Evolutionary conservation across 352 stramenopile genomes (phyloP).

Genomic region (Phytophthora idaei): DNA sequence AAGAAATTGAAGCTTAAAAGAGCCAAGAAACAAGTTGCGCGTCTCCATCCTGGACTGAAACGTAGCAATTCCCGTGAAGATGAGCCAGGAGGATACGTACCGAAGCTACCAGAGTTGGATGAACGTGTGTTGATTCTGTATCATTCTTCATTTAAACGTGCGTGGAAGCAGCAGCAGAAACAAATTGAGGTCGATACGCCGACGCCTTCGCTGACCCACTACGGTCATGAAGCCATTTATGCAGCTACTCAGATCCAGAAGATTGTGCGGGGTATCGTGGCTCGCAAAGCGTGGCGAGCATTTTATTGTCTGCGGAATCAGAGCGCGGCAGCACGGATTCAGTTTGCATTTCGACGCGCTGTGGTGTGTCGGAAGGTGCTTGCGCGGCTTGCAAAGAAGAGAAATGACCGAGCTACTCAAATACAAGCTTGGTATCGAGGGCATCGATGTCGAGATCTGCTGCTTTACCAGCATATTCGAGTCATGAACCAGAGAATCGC

Average conservation of each 20-base stretch:
- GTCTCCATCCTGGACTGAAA: neutral
- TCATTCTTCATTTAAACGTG: conserved; percentile 56
- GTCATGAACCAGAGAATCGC: conserved; percentile 41
- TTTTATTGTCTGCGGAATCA: conserved; percentile 53
- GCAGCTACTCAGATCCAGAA: conserved; percentile 68
- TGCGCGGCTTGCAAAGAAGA: conserved; percentile 29
- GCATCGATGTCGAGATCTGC: conserved; percentile 34
- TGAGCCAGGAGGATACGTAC: neutral
- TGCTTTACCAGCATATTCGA: conserved; percentile 31
- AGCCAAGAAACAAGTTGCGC: conserved; percentile 4
- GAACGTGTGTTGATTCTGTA: conserved; percentile 70
- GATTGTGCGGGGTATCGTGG: conserved; percentile 42
- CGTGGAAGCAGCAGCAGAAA: conserved; percentile 28
- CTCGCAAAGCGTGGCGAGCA: conserved; percentile 36
- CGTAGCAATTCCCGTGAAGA: neutral
- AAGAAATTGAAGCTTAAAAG: conserved; percentile 1
- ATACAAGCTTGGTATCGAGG: conserved; percentile 60
- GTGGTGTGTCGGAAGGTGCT: conserved; percentile 30
- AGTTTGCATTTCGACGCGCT: conserved; percentile 45
- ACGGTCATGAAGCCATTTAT: conserved; percentile 59
- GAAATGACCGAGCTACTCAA: conserved; percentile 24
- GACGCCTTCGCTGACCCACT: conserved; percentile 9
- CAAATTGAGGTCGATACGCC: neutral
- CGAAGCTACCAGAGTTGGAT: conserved; percentile 44
- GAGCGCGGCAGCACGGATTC: conserved; percentile 35